phyloP scores from a whole-genome alignment of 2,329 filamentous ascomycete genomes.

The Sporothrix globosa region DNA sequence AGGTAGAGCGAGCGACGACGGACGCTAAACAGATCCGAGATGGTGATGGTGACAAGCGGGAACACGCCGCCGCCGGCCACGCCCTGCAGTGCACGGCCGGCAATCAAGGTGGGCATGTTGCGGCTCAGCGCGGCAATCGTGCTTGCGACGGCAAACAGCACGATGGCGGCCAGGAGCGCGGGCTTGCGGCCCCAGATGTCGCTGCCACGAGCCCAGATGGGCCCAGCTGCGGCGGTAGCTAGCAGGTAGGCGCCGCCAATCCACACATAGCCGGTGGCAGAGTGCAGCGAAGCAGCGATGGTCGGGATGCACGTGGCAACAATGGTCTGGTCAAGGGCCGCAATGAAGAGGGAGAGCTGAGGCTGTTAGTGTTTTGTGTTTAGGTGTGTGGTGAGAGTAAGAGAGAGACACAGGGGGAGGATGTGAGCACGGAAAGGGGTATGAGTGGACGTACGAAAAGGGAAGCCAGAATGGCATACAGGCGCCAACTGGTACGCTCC shows the following conservation, averaged over 20 bases:
- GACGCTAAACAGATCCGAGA: conserved; percentile 45
- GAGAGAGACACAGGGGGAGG: no score
- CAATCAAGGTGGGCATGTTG: conserved; percentile 37
- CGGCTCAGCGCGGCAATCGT: conserved; percentile 40
- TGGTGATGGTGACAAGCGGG: conserved; percentile 41
- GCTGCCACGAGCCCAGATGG: conserved; percentile 44
- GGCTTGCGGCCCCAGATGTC: conserved; percentile 45
- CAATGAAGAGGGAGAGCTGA: conserved; percentile 51
- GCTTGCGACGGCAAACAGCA: conserved; percentile 47
- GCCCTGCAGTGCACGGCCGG: conserved; percentile 40
- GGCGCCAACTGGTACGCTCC: conserved; percentile 27
- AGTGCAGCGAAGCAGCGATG: conserved; percentile 34
- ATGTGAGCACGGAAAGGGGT: background rate
- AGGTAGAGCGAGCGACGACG: conserved; percentile 48
- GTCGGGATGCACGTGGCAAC: conserved; percentile 42
- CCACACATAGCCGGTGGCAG: conserved; percentile 35
- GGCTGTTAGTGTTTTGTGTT: background rate
- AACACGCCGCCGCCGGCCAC: conserved; percentile 39
- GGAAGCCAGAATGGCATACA: conserved; percentile 28
- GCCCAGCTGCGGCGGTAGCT: conserved; percentile 40
- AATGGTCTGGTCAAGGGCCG: conserved; percentile 52
- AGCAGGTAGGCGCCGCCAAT: conserved; percentile 36
- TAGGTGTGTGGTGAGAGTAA: background rate
- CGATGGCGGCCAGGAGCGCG: conserved; percentile 43
- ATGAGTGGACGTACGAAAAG: conserved; percentile 25